Conservation (phyloP, 495 filamentous ascomycete species). For the Penicillium argentinense region DNA sequence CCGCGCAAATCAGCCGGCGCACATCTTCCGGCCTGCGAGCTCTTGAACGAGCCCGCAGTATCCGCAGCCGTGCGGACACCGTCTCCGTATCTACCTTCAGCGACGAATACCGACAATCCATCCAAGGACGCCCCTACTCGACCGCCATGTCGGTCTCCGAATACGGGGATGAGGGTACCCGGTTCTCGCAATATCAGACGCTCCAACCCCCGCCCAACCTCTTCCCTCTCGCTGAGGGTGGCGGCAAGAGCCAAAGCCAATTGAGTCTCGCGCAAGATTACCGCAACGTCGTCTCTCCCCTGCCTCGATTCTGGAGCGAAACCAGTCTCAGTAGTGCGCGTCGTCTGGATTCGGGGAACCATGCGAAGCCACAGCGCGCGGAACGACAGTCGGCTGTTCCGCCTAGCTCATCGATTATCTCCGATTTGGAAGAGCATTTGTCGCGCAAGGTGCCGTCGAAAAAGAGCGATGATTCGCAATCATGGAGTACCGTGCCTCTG, state of each 20-base stretch:
- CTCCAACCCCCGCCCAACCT: conserved; percentile 22
- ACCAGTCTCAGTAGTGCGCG: conserved; percentile 31
- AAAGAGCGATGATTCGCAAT: conserved; percentile 9
- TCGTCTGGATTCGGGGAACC: conserved; percentile 24
- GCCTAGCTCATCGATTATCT: conserved; percentile 26
- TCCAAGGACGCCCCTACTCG: conserved; percentile 39
- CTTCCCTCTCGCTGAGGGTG: conserved; percentile 26
- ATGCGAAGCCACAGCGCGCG: conserved; percentile 6
- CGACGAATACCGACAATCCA: conserved; percentile 36
- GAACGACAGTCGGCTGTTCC: conserved; percentile 15
- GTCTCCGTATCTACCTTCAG: conserved; percentile 35
- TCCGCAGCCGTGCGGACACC: conserved; percentile 41
- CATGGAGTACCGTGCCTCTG: conserved; percentile 9
- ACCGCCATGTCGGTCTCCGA: conserved; percentile 40
- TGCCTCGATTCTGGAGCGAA: conserved; percentile 46
- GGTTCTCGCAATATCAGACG: conserved; percentile 27
- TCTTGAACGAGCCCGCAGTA: conserved; percentile 37
- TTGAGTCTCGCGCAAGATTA: conserved; percentile 45
- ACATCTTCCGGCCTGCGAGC: conserved; percentile 37
- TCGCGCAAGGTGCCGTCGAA: conserved; percentile 20
- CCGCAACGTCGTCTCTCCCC: conserved; percentile 41
- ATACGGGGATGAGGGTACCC: conserved; percentile 39
- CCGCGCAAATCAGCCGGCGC: conserved; percentile 37
- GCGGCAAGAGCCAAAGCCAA: conserved; percentile 32
- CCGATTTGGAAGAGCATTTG: conserved; percentile 28